Evolutionary conservation across 1,284 basidiomycete genomes (phyloP), one percentile per base, ranked within the genome.

Genomic region (Naganishia albida): DNA sequence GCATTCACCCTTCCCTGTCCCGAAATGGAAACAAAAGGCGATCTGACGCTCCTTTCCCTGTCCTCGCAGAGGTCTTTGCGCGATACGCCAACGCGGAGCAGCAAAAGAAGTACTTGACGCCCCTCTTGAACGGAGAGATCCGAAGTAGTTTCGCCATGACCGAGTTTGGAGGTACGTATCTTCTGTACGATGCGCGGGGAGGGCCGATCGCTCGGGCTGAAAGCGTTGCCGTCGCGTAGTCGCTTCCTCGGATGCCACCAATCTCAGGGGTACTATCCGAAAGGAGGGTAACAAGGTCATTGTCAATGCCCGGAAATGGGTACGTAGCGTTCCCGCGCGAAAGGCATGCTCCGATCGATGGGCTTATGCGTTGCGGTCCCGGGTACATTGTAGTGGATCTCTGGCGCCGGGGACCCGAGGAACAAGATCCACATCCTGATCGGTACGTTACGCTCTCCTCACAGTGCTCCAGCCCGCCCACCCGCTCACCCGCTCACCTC

Each of bases 271-370:
- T 16, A 91, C 90, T 38, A 93, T 95, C 67, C 85, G 86, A 52
- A 84, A 86, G 69, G 89, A 94, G 76, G 92, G 91, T 52, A 81
- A 93, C 73, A 88, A 93, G 70, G 91, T 98, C 70, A 87, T 96
- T 68, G 88, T 99, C 72, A 94, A 91, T 73, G 95, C 95, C 1
- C 93, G 95, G 81, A 99, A 99, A 85, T 98, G 95, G 94, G 74
- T 73, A 50, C 50, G 72, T n/a, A n/a, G n/a, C n/a, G n/a, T n/a
- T 60, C 3, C 7, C n/a, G n/a, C 34, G 39, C 13, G n/a, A 8
- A 20, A 30, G 34, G 39, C 30, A 25, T 46, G 43, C 48, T n/a
- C 53, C 15, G n/a, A 20, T 50, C 30, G 54, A 30, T 25, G 15
- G 48, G 12, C 46, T 34, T 60, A 65, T 25, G 20, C 52, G 8